Evolutionary conservation across 2,329 filamentous ascomycete species (phyloP), one percentile per base, ranked within the genome.

Genomic region (Trichoderma aggressivum): DNA sequence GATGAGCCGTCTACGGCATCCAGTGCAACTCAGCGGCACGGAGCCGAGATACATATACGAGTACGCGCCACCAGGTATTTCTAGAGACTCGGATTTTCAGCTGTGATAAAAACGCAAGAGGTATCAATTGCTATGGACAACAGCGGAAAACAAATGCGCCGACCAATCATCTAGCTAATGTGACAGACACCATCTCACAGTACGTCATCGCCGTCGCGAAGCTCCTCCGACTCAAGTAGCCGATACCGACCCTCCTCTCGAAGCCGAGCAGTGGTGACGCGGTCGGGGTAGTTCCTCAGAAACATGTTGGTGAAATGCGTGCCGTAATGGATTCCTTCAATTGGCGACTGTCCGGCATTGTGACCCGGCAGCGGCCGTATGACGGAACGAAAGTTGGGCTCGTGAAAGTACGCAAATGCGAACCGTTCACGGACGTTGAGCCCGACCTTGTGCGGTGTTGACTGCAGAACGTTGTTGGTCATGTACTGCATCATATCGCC

Each of bases 401-500:
- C 84, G 71, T 86, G 84, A 75, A 86, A 86, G 74, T 86, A 86
- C 6, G 84, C 84, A 73, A 86, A 85, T 0, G 84, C 81, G 50
- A 83, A 86, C 5, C 84, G 80, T 74, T 86, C 83, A 5, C 78
- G 75, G 1, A 79, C 83, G 75, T 86, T 86, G 62, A 86, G 78
- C 2, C 84, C 85, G 50, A 86, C 84, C 75, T 86, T 86, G 78
- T 86, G 84, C 2, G 82, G 84, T 0, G 84, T 86, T 2, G 84
- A 85, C 5, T 79, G 83, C 7, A 86, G 80, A 73, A 79, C 78
- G 34, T 80, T 81, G 75, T 81, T 81, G 39, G 84, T 86, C 73
- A 86, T 79, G 75, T 85, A 85, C 72, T 86, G 84, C 82, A 86
- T 82, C 82, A 86, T 86, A 72, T 86, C 84, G 11, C 85, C 84